Evolutionary conservation across 371 early-diverging fungal genomes (phyloP), one percentile per base, ranked within the genome.

Genomic region (Mortierella sp.): DNA sequence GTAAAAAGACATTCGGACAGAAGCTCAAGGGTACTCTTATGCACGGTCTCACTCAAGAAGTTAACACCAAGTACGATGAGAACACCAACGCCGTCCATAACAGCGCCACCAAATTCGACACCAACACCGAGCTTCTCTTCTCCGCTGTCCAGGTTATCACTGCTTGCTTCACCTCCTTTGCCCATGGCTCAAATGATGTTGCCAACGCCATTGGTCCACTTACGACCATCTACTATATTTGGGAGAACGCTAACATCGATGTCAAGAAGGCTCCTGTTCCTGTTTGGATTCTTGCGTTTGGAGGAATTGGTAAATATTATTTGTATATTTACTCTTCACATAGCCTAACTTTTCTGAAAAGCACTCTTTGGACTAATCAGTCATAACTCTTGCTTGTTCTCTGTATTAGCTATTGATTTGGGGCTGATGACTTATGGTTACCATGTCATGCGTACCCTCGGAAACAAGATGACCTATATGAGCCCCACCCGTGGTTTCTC

Each of bases 101-200:
- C 45, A 81, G 80, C 36, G 90, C 94, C n/a, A 84, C 87, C 45
- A 85, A 88, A 50, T 96, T 92, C 67, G 96, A 96, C 74, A 86
- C 87, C 72, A 88, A 94, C 66, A 94, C 95, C 40, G 97, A 96
- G 82, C 88, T 90, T 63, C 88, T 96, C 67, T 96, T 93, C 88
- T 91, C 93, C 9, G 92, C 94, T 83, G 87, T 96, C 43, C 97
- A 96, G 84, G 88, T 96, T 71, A 78, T 94, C 60, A 95, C 96
- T 10, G 93, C 96, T n/a, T 87, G 91, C 70, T 90, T 94, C 63
- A 91, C 95, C 21, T 96, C 96, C 57, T 96, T 96, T 84, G 91
- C 95, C 58, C 97, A 96, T 85, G 97, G 97, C 63, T 92, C 94
- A 57, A 96, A 96, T 81, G 96, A 96, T 82, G 95, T 96, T 11